Evolutionary conservation across 179 eudicot species (phyloP).

Genomic region (Pouteria campechiana): DNA sequence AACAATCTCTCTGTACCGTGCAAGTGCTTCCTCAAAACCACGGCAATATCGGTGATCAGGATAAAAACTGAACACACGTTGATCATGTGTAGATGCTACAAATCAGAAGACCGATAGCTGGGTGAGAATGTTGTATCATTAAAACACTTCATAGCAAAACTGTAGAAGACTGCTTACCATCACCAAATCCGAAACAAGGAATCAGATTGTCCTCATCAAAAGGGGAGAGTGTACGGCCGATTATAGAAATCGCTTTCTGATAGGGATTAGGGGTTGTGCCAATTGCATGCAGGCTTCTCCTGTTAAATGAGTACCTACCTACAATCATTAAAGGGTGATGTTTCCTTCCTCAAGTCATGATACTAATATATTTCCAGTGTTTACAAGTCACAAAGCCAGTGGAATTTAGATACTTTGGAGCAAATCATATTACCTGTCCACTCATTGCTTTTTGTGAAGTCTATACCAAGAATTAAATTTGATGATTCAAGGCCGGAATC

Average conservation of each 20-base stretch:
- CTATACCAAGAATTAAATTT: conserved; percentile 73
- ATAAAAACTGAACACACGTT: conserved; percentile 65
- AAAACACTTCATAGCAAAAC: neutral
- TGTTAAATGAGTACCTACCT: conserved; percentile 67
- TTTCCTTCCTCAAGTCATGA: too few relatives aligned
- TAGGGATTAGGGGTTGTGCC: conserved; percentile 57
- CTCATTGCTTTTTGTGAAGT: conserved; percentile 89
- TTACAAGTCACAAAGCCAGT: neutral
- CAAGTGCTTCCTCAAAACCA: conserved; percentile 85
- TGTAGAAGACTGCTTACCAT: conserved; percentile 39
- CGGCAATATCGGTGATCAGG: conserved; percentile 54
- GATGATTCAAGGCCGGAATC: conserved; percentile 92
- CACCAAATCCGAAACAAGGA: conserved; percentile 92
- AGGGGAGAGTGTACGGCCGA: conserved; percentile 74
- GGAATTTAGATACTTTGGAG: neutral
- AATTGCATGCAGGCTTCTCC: conserved; percentile 70
- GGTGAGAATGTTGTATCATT: too few relatives aligned
- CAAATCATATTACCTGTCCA: conserved; percentile 52
- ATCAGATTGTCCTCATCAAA: conserved; percentile 86
- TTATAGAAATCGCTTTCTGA: conserved; percentile 80
- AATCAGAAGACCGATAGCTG: neutral
- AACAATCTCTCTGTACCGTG: conserved; percentile 58
- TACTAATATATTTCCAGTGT: too few relatives aligned
- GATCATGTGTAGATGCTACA: conserved; percentile 62
- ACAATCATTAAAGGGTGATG: conserved; percentile 5